Percentiles rank a stretch among this genome's conserved stretches.
Conservation (phyloP, 139 green algal genomes). For the Coelastrella sp. region DNA sequence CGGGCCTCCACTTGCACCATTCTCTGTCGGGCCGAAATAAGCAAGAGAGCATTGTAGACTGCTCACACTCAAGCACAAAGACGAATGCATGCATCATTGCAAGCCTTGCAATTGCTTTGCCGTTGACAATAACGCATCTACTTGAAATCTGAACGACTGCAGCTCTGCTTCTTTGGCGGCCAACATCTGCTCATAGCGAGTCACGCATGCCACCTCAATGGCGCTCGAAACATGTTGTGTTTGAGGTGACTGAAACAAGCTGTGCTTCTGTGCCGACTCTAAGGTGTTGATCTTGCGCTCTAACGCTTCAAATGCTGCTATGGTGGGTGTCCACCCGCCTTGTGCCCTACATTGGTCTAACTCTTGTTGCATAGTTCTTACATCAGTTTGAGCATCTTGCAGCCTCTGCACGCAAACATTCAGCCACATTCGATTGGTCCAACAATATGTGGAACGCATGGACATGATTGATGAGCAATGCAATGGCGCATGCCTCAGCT, state of each 20-base stretch:
- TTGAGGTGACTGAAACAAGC: not conserved
- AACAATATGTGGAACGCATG: not conserved
- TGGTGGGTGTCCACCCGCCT: not conserved
- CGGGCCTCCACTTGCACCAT: too few relatives aligned
- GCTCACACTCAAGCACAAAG: too few relatives aligned
- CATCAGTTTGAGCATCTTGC: not conserved
- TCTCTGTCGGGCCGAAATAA: too few relatives aligned
- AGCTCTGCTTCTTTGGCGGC: slow-evolving; percentile 60
- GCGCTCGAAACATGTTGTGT: slow-evolving; percentile 14
- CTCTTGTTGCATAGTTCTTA: not conserved
- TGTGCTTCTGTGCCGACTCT: slow-evolving; percentile 27
- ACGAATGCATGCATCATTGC: too few relatives aligned
- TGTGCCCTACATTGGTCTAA: not conserved
- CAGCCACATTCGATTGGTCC: not conserved
- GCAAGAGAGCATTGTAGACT: too few relatives aligned
- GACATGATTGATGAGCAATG: not conserved
- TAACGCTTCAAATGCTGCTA: slow-evolving; percentile 3
- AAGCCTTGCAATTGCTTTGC: slow-evolving; percentile 23
- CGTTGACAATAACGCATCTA: slow-evolving; percentile 56
- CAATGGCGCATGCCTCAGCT: too few relatives aligned
- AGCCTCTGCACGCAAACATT: not conserved
- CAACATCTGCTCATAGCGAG: slow-evolving; percentile 43
- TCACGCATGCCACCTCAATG: not conserved
- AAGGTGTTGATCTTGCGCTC: slow-evolving; percentile 22
- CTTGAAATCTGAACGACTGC: slow-evolving; percentile 49